Conservation (phyloP, 2,329 filamentous ascomycete species). For the Beauveria pseudobassiana region DNA sequence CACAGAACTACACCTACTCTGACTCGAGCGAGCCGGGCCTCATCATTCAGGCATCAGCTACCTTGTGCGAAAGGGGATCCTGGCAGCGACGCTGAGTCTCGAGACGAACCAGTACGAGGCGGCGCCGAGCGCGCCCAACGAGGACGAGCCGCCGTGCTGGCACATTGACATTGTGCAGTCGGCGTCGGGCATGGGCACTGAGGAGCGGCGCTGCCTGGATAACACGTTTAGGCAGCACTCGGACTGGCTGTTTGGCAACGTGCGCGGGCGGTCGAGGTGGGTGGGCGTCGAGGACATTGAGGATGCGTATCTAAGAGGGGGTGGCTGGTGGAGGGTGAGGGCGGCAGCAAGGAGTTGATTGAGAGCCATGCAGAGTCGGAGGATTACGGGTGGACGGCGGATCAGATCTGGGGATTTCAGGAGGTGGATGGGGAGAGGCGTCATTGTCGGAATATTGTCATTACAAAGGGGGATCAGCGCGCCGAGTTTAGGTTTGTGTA, state of each 20-base stretch:
- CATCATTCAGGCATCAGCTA: slow-evolving; percentile 62
- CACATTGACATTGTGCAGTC: slow-evolving; percentile 69
- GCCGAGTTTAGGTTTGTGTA: slow-evolving; percentile 48
- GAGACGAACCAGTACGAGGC: slow-evolving; percentile 48
- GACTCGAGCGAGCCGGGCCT: slow-evolving; percentile 63
- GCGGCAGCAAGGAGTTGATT: slow-evolving; percentile 48
- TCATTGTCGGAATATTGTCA: slow-evolving; percentile 45
- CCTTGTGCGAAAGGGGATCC: slow-evolving; percentile 65
- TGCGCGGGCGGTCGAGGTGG: slow-evolving; percentile 54
- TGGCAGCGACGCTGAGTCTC: slow-evolving; percentile 61
- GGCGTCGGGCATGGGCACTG: slow-evolving; percentile 62
- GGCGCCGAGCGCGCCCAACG: slow-evolving; percentile 32
- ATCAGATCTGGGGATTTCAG: slow-evolving; percentile 57
- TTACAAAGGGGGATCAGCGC: slow-evolving; percentile 42
- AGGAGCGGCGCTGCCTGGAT: slow-evolving; percentile 49
- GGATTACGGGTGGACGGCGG: slow-evolving; percentile 46
- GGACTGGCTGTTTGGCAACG: slow-evolving; percentile 73
- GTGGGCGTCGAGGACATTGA: slow-evolving; percentile 38
- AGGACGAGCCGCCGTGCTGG: slow-evolving; percentile 29
- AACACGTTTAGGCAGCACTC: slow-evolving; percentile 51
- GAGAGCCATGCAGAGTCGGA: slow-evolving; percentile 53
- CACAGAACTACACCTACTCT: slow-evolving; percentile 67
- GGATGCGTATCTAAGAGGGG: slow-evolving; percentile 51
- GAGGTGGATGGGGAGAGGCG: slow-evolving; percentile 42
- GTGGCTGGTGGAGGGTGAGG: slow-evolving; percentile 53